Evolutionary conservation across 768 basidiomycete species (phyloP), one percentile per base, ranked within the genome.

Genomic region (Leccinum longicurvipes): DNA sequence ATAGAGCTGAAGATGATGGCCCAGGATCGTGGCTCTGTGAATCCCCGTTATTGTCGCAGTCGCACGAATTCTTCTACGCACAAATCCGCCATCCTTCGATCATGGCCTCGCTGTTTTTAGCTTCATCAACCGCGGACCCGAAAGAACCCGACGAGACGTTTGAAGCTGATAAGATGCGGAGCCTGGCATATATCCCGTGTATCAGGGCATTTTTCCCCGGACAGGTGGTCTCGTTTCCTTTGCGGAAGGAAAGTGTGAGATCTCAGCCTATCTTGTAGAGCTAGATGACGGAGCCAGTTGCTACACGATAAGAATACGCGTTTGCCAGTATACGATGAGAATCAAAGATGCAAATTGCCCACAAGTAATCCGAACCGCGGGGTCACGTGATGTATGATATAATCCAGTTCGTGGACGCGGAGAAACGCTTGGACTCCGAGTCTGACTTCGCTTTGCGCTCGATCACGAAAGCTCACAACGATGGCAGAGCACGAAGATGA

Each of bases 401-500:
- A 11, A n/a, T 21, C 7, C 55, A 19, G 17, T 28, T 47, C 27
- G 11, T 41, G 14, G n/a, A n/a, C 1, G 28, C 28, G 9, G 9
- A n/a, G 9, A 14, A n/a, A n/a, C n/a, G n/a, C n/a, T n/a, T n/a
- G n/a, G n/a, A n/a, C n/a, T n/a, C n/a, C n/a, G 36, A 39, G 8
- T 27, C 32, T 24, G 45, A 32, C n/a, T 27, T 45, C 27, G 11
- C 8, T 32, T 39, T 11, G 27, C 28, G 27, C 39, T n/a, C 47
- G 7, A 10, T 39, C 25, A 57, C 54, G 19, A 49, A 39, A 29
- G 47, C 39, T 32, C 27, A 24, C 34, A 36, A 46, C 45, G 45
- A 73, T 73, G 72, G 47, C 67, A 31, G 63, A 62, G 52, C 45
- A 27, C 1, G 62, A 62, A 29, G 64, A 61, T 1, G 72, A 73